A percentile compares a stretch with the other conserved stretches of the same genome.
These are phyloP conservation scores for Ustulina deusta DNA, from an alignment of 2,329 filamentous ascomycete species.

Conservation along the genomic window DNA sequence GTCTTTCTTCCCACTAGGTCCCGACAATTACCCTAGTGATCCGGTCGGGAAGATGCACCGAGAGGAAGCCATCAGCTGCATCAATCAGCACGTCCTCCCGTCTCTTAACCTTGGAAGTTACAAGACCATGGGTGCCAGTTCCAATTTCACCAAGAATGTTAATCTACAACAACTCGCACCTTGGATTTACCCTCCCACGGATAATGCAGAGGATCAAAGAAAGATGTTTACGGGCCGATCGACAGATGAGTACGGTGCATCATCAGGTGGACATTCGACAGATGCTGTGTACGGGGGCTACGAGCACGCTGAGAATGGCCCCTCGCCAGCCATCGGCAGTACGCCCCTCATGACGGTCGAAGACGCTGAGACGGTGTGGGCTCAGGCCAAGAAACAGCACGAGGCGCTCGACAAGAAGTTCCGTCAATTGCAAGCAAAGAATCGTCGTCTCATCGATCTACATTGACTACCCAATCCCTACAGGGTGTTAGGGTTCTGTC, in stretches of 20 bases:
- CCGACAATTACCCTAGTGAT: conserved; percentile 64
- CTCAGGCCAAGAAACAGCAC: conserved; percentile 51
- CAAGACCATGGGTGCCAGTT: conserved; percentile 55
- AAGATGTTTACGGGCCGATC: conserved; percentile 46
- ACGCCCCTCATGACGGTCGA: conserved; percentile 71
- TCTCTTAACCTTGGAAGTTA: conserved; percentile 66
- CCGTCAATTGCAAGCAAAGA: conserved; percentile 49
- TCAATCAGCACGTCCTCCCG: conserved; percentile 76
- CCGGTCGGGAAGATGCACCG: conserved; percentile 74
- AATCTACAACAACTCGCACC: conserved; percentile 67
- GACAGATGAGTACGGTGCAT: conserved; percentile 43
- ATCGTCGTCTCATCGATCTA: conserved; percentile 48
- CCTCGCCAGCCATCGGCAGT: conserved; percentile 56
- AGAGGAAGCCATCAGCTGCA: conserved; percentile 74
- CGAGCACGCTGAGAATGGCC: conserved; percentile 47
- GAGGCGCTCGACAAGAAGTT: conserved; percentile 53
- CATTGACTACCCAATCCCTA: conserved; percentile 48
- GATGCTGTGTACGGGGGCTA: conserved; percentile 49
- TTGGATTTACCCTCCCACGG: conserved; percentile 65
- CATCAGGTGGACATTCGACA: conserved; percentile 28
- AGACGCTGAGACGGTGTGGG: conserved; percentile 70
- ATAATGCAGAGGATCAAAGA: conserved; percentile 54
- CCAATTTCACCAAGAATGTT: conserved; percentile 61
- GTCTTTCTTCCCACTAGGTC: conserved; percentile 67
- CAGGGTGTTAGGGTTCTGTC: conserved; percentile 29